phyloP scores from a whole-genome alignment of 2,329 filamentous ascomycete species.

The Neofusicoccum laricinum region DNA sequence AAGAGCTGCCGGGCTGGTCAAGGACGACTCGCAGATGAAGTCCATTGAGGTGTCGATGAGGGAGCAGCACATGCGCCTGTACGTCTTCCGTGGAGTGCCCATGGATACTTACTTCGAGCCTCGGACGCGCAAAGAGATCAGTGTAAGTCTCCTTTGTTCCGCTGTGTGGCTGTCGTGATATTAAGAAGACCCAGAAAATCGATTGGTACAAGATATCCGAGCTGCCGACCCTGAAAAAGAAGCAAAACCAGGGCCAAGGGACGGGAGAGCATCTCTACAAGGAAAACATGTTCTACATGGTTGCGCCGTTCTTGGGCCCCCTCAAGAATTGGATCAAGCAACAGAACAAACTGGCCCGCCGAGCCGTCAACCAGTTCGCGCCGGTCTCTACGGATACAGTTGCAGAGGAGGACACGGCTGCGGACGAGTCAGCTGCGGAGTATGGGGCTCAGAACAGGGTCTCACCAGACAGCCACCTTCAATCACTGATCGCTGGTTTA shows the following conservation, averaged over 20 bases:
- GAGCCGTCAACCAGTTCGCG: constrained; percentile 34
- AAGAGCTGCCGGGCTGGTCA: constrained; percentile 70
- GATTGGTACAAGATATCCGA: constrained; percentile 91
- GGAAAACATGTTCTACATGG: constrained; percentile 95
- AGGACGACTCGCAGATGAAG: constrained; percentile 66
- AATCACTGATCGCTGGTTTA: constrained; percentile 29
- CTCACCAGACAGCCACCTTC: constrained; percentile 25
- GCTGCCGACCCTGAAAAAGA: constrained; percentile 75
- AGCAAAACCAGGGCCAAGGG: constrained; percentile 57
- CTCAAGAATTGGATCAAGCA: constrained; percentile 88
- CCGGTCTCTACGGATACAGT: constrained; percentile 19
- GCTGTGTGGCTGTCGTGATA: constrained; percentile 4
- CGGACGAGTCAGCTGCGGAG: constrained; percentile 28
- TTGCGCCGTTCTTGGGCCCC: constrained; percentile 82
- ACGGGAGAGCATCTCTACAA: constrained; percentile 56
- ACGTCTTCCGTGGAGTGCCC: constrained; percentile 85
- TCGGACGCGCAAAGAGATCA: constrained; percentile 93
- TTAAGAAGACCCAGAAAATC: constrained; percentile 58
- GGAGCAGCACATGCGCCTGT: constrained; percentile 89
- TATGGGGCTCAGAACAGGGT: constrained; percentile 17
- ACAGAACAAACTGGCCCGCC: constrained; percentile 70
- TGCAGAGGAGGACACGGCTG: constrained; percentile 28
- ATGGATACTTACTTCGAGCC: constrained; percentile 87
- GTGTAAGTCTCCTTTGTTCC: constrained; percentile 37
- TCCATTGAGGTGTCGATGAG: constrained; percentile 86